A percentile compares a stretch with the other conserved stretches of the same genome.
These are phyloP conservation scores for Boletus sensibilis DNA, from an alignment of 768 basidiomycete species.

Conservation along the genomic window DNA sequence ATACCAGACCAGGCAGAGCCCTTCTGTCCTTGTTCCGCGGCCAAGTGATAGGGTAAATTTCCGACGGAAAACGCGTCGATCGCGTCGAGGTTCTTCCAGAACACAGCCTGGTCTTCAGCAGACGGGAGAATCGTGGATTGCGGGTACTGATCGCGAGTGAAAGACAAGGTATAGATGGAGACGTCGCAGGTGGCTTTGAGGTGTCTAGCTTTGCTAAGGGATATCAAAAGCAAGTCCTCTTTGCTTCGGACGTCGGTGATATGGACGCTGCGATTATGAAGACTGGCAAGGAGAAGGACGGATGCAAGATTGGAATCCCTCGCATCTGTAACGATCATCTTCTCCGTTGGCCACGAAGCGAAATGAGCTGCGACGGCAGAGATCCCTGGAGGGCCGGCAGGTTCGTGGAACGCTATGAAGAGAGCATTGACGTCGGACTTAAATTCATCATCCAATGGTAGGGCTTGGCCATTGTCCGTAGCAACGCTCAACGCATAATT, in stretches of 20 bases:
- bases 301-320: constrained; percentile 91
- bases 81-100: constrained; percentile 81
- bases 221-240: constrained; percentile 88
- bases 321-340: constrained; percentile 93
- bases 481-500: constrained; percentile 85
- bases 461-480: constrained; percentile 67
- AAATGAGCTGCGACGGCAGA: constrained; percentile 85
- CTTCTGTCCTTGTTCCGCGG: constrained; percentile 56
- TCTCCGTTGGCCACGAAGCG: constrained; percentile 84
- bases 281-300: constrained; percentile 87
- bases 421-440: constrained; percentile 80
- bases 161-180: constrained; percentile 89
- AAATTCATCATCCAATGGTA: constrained; percentile 67
- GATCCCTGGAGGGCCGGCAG: constrained; percentile 51
- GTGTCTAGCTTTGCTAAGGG: constrained; percentile 90
- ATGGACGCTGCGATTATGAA: constrained; percentile 86
- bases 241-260: constrained; percentile 84
- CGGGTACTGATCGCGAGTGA: constrained; percentile 73
- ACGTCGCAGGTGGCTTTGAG: constrained; percentile 97
- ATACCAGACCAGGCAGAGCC: constrained; percentile 75
- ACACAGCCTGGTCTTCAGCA: constrained; percentile 68
- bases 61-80: constrained; percentile 94
- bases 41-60: constrained; percentile 74
- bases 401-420: constrained; percentile 75
- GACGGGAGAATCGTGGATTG: constrained; percentile 65